Evolutionary conservation across 2,329 filamentous ascomycete species (phyloP), one percentile per base, ranked within the genome.

Genomic region (Fusarium torreyae): DNA sequence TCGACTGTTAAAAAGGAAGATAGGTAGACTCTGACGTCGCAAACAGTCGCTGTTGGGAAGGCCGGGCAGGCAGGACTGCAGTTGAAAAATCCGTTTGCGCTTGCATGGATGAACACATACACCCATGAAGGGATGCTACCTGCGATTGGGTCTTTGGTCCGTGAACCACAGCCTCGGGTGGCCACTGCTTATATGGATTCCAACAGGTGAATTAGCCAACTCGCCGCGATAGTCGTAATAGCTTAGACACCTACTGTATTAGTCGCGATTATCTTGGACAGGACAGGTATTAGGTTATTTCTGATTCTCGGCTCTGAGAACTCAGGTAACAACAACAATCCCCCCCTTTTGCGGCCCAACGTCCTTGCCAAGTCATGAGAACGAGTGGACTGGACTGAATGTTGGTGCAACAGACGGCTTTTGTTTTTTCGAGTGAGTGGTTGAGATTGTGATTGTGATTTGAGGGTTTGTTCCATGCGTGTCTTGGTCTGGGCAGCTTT

Each of bases 301-400:
- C 57, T 45, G 7, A 44, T 40, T 45, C 45, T 61, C 56, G 34
- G 39, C 33, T 40, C 36, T 46, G 42, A 50, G 48, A 52, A 51
- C 28, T 46, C 39, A 50, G 45, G 66, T 56, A 51, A 48, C 46
- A 51, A 48, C 46, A 28, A 28, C 9, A 7, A 7, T 48, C 18
- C 40, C 40, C 45, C 58, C 64, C 42, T 68, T 65, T 42, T 40
- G 38, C 50, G 53, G 39, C 26, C 38, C 49, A 51, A 26, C 31
- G 18, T 45, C 33, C 34, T 64, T 44, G 45, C 63, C 67, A 51
- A 70, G 63, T 70, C 67, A 70, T 70, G 63, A 68, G 63, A 46
- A 57, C 58, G 43, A 36, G 34, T 42, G 26, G 24, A 31, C 33
- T 38, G 26, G 26, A 28, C 49, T 34, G 46, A 45, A 48, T 43